Evolutionary conservation across 257 asterid genomes (phyloP).

Genomic region (Lycium barbarum): DNA sequence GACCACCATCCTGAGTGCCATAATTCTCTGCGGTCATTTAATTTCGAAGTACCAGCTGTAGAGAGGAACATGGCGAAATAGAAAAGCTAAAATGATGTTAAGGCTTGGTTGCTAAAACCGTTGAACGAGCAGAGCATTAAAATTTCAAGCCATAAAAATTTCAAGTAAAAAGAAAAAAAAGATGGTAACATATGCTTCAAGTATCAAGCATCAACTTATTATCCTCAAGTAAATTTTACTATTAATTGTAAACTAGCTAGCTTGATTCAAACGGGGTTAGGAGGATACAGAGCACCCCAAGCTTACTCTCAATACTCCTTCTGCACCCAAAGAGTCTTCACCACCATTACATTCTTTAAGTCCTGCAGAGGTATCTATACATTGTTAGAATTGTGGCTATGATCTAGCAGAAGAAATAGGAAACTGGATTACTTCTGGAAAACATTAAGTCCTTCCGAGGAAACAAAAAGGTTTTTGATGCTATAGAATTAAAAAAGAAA

Average conservation of each 20-base stretch:
- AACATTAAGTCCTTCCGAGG: too few species aligned
- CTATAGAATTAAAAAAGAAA: too few species aligned
- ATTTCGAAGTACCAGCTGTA: slow-evolving; percentile 58
- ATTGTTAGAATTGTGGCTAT: not conserved
- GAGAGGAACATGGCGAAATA: slow-evolving; percentile 58
- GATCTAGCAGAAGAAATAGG: not conserved
- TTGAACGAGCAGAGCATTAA: too few species aligned
- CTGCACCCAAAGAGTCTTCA: slow-evolving; percentile 58
- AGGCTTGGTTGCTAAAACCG: slow-evolving; percentile 27
- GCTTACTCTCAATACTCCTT: slow-evolving; percentile 62
- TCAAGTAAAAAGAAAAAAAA: not conserved
- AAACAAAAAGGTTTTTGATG: too few species aligned
- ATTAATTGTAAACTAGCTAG: not conserved
- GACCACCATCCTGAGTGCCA: slow-evolving; percentile 69
- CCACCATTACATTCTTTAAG: slow-evolving; percentile 59
- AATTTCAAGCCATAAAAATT: not conserved
- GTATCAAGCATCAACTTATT: not conserved
- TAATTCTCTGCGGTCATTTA: slow-evolving; percentile 47
- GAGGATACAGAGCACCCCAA: slow-evolving; percentile 64
- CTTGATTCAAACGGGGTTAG: not conserved
- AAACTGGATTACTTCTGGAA: too few species aligned
- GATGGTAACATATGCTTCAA: not conserved
- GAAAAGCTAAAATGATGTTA: slow-evolving; percentile 47
- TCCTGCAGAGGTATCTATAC: slow-evolving; percentile 38
- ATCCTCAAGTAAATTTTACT: not conserved